Evolutionary conservation across 106 monocot genomes (phyloP), one percentile per base, ranked within the genome.

Genomic region (Cymbidium sinense): DNA sequence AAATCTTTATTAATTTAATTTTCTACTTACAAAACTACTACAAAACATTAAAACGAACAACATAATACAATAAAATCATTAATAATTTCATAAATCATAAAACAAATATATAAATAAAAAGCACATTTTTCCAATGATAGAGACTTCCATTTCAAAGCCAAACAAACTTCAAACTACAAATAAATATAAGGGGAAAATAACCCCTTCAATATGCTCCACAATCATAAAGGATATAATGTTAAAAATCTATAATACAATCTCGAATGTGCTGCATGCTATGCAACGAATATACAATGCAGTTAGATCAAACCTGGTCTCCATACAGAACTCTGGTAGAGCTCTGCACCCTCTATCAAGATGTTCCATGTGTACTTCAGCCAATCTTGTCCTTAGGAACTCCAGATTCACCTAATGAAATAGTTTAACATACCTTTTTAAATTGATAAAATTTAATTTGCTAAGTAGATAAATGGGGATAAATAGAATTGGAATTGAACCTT

Each of bases 331-430:
- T 7, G 99, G 99, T 12, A 80, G 54, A 29, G 87, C 85, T 84
- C 87, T 93, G 88, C 99, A 99, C 77, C 95, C 99, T 84, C 83
- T 86, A 29, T 93, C 85, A 1, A 99, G 86, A 76, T 99, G 99
- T 54, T 90, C 92, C 75, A 86, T 75, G 73, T 99, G 91, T 11
- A 87, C 94, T 83, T 94, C 88, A 61, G 80, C 90, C 75, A 99
- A 80, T 43, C 89, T 85, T 21, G 82, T 74, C 69, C 86, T 87
- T 76, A 99, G 33, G 54, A 89, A 89, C 23, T 89, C 80, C 77
- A 99, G 73, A 67, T 87, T 89, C 44, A 93, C 85, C 98, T 94
- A 70, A 70, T 7, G 54, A 55, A 50, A 71, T 47, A 47, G 47
- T 2, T 36, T 67, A 31, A 2, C 12, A 67, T 67, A 31, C 12